phyloP scores from a whole-genome alignment of 805 yeast species.

The Yamadazyma sp. region DNA sequence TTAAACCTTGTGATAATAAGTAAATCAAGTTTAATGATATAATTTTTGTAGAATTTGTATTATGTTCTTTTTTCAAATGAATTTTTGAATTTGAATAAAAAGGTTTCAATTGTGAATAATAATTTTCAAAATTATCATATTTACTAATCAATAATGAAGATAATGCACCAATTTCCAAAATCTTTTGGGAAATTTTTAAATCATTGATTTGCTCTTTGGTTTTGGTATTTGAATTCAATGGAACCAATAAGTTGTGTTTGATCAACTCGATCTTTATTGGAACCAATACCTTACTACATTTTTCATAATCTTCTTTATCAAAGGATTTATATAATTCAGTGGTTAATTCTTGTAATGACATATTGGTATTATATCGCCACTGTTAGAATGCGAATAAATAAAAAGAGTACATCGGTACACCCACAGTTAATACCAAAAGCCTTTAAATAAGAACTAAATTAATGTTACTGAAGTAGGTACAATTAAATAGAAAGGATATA shows the following conservation, averaged over 20 bases:
- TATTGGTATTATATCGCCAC: constrained; percentile 14
- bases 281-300: constrained; percentile 61
- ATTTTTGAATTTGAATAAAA: constrained; percentile 55
- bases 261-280: constrained; percentile 77
- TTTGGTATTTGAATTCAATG: constrained; percentile 39
- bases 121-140: constrained; percentile 66
- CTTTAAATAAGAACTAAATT: no score
- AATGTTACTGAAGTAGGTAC: no score
- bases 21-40: constrained; percentile 73
- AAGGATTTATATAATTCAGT: constrained; percentile 65
- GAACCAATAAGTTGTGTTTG: constrained; percentile 73
- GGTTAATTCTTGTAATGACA: constrained; percentile 69
- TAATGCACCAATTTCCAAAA: constrained; percentile 86
- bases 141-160: constrained; percentile 64
- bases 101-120: constrained; percentile 69
- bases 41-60: constrained; percentile 53
- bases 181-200: constrained; percentile 72
- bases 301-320: constrained; percentile 55
- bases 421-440: no score
- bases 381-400: no score
- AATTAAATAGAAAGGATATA: no score
- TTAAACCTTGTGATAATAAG: constrained; percentile 76
- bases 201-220: constrained; percentile 52
- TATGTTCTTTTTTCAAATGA: constrained; percentile 37
- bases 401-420: no score